These are phyloP conservation scores for Colletotrichum scovillei DNA, from an alignment of 2,329 filamentous ascomycete species.

Conservation along the genomic window DNA sequence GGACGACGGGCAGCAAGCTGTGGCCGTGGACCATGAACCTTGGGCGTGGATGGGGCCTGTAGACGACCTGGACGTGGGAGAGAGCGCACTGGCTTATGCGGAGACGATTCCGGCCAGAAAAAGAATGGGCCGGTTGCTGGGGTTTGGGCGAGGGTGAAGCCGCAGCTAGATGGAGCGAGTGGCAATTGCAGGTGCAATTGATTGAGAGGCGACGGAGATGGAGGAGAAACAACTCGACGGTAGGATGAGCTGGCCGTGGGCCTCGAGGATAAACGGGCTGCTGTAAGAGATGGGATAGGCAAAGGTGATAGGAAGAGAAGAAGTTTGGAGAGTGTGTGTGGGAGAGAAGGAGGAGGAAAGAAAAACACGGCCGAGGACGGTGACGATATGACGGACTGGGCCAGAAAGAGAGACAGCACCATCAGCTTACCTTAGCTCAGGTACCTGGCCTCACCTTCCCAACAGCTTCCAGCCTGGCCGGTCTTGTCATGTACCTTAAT, in stretches of 20 bases:
- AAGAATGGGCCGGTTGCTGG: conserved; percentile 18
- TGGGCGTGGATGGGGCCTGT: too few relatives aligned
- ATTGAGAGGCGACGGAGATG: background rate
- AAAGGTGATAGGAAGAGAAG: conserved; percentile 1
- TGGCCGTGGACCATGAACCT: background rate
- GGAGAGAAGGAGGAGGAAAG: background rate
- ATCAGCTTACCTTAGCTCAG: too few relatives aligned
- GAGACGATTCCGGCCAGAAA: conserved; percentile 27
- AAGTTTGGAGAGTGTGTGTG: background rate
- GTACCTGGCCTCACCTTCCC: background rate
- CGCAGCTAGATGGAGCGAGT: background rate
- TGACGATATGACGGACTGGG: conserved; percentile 15
- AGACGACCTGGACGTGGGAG: background rate
- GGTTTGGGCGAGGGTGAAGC: background rate
- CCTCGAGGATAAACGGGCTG: background rate
- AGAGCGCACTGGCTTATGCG: conserved; percentile 28
- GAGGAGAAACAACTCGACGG: background rate
- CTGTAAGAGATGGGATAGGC: background rate
- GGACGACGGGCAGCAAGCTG: background rate
- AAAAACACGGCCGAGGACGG: conserved; percentile 12
- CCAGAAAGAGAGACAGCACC: background rate
- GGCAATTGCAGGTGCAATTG: conserved; percentile 1
- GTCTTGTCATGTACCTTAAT: background rate
- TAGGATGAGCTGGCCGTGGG: background rate
- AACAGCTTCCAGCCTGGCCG: background rate